phyloP scores from a whole-genome alignment of 2,329 filamentous ascomycete species.

The Cladophialophora carrionii region DNA sequence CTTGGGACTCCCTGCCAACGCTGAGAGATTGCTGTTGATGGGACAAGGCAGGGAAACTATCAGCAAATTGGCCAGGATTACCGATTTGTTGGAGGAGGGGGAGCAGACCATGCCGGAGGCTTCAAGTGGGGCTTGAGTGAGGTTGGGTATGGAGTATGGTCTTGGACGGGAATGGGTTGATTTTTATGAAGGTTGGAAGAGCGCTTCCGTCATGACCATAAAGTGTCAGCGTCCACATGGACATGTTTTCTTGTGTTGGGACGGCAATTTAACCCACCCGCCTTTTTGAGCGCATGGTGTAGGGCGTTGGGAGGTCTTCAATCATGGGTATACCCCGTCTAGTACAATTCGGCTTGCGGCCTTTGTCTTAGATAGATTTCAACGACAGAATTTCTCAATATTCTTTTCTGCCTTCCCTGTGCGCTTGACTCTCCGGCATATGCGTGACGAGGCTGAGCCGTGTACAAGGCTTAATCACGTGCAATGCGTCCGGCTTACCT shows the following conservation, averaged over 20 bases:
- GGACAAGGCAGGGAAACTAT: slow-evolving; percentile 85
- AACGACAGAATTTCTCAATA: slow-evolving; percentile 1
- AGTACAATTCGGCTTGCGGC: slow-evolving; percentile 8
- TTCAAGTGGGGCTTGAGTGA: slow-evolving; percentile 11
- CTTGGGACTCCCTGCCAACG: slow-evolving; percentile 88
- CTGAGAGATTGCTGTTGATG: slow-evolving; percentile 90
- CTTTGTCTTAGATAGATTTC: slow-evolving; percentile 23
- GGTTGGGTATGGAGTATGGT: background rate
- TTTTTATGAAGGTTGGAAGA: background rate
- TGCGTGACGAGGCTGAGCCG: background rate
- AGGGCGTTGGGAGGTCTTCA: slow-evolving; percentile 10
- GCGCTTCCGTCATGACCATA: slow-evolving; percentile 14
- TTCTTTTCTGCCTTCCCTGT: background rate
- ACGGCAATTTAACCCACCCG: background rate
- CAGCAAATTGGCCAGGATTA: slow-evolving; percentile 79
- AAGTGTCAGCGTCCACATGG: slow-evolving; percentile 18
- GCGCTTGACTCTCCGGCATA: background rate
- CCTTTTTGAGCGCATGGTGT: slow-evolving; percentile 16
- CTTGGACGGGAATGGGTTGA: background rate
- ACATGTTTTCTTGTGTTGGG: slow-evolving; percentile 13
- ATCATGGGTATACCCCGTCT: slow-evolving; percentile 26
- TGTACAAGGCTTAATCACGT: slow-evolving; percentile 16
- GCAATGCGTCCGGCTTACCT: background rate
- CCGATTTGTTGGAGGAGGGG: slow-evolving; percentile 86
- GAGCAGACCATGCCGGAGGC: slow-evolving; percentile 68